phyloP scores from a whole-genome alignment of 2,329 filamentous ascomycete genomes.

The Pezicula rhizophila region DNA sequence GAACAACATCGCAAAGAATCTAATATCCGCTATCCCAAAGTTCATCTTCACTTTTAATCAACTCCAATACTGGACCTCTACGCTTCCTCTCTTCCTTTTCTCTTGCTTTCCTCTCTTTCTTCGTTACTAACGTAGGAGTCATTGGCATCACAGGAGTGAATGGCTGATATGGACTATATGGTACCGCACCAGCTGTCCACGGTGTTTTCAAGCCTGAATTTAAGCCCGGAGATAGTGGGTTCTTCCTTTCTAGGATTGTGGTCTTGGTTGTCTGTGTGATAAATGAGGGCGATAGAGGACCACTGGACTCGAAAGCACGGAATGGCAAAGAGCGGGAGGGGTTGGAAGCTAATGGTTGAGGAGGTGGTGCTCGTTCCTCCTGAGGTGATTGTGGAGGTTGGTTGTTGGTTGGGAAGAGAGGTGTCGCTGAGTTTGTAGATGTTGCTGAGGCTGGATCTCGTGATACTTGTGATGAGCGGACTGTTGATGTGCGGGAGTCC shows the following conservation, averaged over 20 bases:
- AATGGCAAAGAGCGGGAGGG: constrained; percentile 46
- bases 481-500: constrained; percentile 13
- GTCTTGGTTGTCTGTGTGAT: constrained; percentile 49
- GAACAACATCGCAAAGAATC: background rate
- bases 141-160: constrained; percentile 70
- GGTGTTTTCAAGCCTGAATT: constrained; percentile 53
- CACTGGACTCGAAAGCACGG: constrained; percentile 52
- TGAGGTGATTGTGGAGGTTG: constrained; percentile 1
- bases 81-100: constrained; percentile 53
- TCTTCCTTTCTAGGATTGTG: constrained; percentile 54
- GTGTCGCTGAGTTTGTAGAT: constrained; percentile 12
- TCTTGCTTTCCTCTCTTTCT: constrained; percentile 64
- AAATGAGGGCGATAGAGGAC: constrained; percentile 43
- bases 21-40: constrained; percentile 45
- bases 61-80: constrained; percentile 50
- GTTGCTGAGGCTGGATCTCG: constrained; percentile 15
- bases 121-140: constrained; percentile 68
- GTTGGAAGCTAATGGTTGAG: constrained; percentile 11
- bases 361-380: constrained; percentile 1
- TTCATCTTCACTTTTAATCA: constrained; percentile 58
- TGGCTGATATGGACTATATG: constrained; percentile 75
- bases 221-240: constrained; percentile 44
- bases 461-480: constrained; percentile 1
- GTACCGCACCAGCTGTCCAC: constrained; percentile 53
- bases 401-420: constrained; percentile 9